Evolutionary conservation across 345 rosid species (phyloP), one percentile per base, ranked within the genome.

Genomic region (Eucalyptus cladocalyx): DNA sequence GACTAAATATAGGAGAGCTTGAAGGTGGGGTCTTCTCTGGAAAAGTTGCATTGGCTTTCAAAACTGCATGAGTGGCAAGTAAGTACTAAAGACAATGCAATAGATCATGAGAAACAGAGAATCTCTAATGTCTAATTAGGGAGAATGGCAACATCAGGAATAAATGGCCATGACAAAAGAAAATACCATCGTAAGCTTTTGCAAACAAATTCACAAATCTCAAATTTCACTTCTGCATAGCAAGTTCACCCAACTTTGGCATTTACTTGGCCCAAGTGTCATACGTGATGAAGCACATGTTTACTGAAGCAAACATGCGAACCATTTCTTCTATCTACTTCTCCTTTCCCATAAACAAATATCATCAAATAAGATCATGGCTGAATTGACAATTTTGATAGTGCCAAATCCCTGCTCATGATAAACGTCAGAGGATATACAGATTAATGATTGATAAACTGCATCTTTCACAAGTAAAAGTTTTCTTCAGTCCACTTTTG

Each of bases 41-140:
- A 89, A 94, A 91, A 48, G 96, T 93, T 86, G 97, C 93, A 95
- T 91, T 94, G 88, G 96, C 93, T 93, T 98, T 97, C 90, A 98
- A 90, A 92, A 98, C 99, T 98, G 97, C 93, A 95, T 40, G 21
- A 37, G 50, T 50, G 90, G 48, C 34, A 88, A 60, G 47, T 43
- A 85, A 90, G 43, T 37, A 37, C 62, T 45, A 67, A 89, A 87
- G 42, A 42, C 21, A 50, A 19, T 48, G 65, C 32, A 51, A 76
- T 16, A 54, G 54, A 69, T 76, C 83, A 76, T 42, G 83, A 76
- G 83, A 76, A 40, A 40, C 85, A 37, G 47, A 76, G 76, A 43
- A 76, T n/a, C 76, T n/a, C 37, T 16, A n/a, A 65, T 6, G 21
- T n/a, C 37, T n/a, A 65, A 65, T n/a, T 65, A 76, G 13, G 28